Base-by-base conservation (phyloP, 495 filamentous ascomycete species). In the Geoglossum glabrum region DNA sequence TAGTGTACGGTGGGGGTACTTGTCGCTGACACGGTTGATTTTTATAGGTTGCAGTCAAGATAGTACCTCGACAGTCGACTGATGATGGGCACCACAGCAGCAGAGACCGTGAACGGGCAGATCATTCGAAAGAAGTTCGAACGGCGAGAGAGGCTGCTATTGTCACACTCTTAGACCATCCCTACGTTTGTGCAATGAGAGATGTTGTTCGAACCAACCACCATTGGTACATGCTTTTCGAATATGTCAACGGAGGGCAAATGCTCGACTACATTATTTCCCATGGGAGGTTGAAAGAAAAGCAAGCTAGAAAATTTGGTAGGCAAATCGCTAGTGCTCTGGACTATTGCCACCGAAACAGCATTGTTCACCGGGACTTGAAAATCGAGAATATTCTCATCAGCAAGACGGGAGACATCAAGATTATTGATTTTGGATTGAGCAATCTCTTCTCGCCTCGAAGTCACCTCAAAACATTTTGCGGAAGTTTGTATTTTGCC, bases 181-280 rank as follows among this genome's bases (percentile, higher is more conserved):
- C 92, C 4, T 95, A 96, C 67, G 94, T 98, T 59, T 99, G 92
- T 68, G 90, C 84, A 7, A 89, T 99, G 80, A 79, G 89, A 59
- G 92, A 99, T 71, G 87, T 95, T 15, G 81, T 96, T 55, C 85
- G 89, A 25, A 97, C 92, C 19, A 86, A 88, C 64, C 92, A 95
- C 69, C 92, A 99, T 68, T 99, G 92, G 92, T 99, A 99, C 69
- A 99, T 99, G 92, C 80, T 99, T 25, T 99, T 97, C 66, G 92
- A 99, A 72, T 95, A 95, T 68, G 93, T 99, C 70, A 96, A 99
- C 67, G 92, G 92, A 52, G 93, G 92, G 15, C 92, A 99, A 69
- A 99, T 99, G 92, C 79, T 99, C 46, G 92, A 99, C 72, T 99
- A 99, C 69, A 99, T 99, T 69, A 99, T 99, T 65, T 95, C 88